Evolutionary conservation across 1,284 basidiomycete genomes (phyloP), one percentile per base, ranked within the genome.

Genomic region (Neotropicomus parvogracilis): DNA sequence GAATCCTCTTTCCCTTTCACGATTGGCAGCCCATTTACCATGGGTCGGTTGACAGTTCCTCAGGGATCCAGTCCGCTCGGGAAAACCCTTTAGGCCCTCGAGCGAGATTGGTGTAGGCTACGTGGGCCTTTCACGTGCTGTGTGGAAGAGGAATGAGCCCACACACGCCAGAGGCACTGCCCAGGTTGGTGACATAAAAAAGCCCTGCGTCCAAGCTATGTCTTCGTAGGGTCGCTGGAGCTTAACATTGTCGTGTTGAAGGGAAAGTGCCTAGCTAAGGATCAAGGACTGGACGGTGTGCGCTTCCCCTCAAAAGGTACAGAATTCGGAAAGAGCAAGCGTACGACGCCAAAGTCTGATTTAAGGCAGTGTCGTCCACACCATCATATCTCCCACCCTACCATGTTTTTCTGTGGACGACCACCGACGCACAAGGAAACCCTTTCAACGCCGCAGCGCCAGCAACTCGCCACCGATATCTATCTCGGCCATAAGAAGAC

Each of bases 241-340:
- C 28, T 59, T 24, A 45, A 42, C 32, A 3, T 49, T 27, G 33
- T 62, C 59, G n/a, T 40, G 45, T 8, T 39, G 49, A n/a, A 64
- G 60, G 37, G 29, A 67, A 64, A 2, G 56, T 58, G n/a, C 40
- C 33, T 0, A 29, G 9, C 24, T 47, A 45, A 10, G 53, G 59
- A 13, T 63, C 49, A 7, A 74, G 62, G 38, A 71, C 64, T 59
- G 27, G 52, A 56, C 46, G 83, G 74, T 17, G 60, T 59, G 3
- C 54, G 37, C 26, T 45, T 56, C 24, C 75, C 74, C 44, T 74
- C 70, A 61, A 85, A n/a, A 79, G 4, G 80, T 82, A 40, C 80
- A 78, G 55, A 83, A 78, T 53, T 79, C 73, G 78, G 79, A 83
- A 13, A 84, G 66, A 2, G 78, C 70, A 44, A 83, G 74, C 54